Evolutionary conservation across 352 stramenopile species (phyloP).

Genomic region (Pythium coloratum): DNA sequence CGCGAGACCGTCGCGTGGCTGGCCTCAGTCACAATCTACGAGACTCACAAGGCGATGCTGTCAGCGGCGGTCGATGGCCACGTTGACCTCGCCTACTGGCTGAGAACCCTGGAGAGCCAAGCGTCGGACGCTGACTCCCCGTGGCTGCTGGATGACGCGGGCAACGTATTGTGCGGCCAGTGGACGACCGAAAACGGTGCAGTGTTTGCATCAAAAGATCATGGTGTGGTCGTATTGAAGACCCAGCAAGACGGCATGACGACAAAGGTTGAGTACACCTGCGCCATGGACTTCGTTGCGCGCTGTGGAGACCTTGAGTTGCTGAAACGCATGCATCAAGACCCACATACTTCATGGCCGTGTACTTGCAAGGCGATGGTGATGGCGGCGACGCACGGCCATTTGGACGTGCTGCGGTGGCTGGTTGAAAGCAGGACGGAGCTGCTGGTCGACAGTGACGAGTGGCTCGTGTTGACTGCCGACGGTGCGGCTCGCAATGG

Average conservation of each 20-base stretch:
- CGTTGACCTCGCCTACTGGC: conserved; percentile 38
- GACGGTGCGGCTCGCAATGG: conserved; percentile 31
- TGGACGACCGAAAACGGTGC: neutral
- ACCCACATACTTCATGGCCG: conserved; percentile 11
- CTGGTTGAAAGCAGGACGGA: conserved; percentile 34
- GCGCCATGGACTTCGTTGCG: conserved; percentile 34
- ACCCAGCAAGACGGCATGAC: neutral
- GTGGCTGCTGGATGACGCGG: conserved; percentile 1
- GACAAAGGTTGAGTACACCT: neutral
- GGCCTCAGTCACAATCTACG: conserved; percentile 1
- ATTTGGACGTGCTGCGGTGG: conserved; percentile 39
- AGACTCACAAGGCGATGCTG: conserved; percentile 37
- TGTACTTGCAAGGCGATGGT: conserved; percentile 43
- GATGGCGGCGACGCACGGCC: conserved; percentile 34
- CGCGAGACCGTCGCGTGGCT: conserved; percentile 24
- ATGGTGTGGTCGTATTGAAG: neutral
- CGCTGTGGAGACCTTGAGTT: conserved; percentile 31
- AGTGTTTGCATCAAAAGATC: neutral
- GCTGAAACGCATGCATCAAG: conserved; percentile 34
- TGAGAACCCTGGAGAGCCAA: conserved; percentile 27
- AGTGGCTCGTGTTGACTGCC: conserved; percentile 17
- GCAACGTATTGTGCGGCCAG: neutral
- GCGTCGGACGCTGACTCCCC: no score
- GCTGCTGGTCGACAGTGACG: conserved; percentile 26
- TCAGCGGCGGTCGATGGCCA: conserved; percentile 39